These are phyloP conservation scores for Mucor racemosus DNA, from an alignment of 371 early-diverging fungal genomes.

Conservation along the genomic window DNA sequence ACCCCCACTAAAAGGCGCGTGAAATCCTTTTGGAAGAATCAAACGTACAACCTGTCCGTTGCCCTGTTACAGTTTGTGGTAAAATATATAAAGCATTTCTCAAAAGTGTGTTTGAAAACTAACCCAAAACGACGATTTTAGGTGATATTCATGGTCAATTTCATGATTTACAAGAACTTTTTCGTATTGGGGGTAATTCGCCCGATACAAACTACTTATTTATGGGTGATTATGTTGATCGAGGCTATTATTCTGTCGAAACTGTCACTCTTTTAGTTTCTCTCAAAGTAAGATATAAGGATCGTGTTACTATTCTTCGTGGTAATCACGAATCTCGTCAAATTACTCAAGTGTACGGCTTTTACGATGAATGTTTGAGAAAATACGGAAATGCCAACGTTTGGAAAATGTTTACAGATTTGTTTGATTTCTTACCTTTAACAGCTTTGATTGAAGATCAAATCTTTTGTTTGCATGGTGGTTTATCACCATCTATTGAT, in stretches of 20 bases:
- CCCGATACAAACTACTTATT: conserved; percentile 98
- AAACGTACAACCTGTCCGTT: conserved; percentile 93
- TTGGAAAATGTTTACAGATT: conserved; percentile 99
- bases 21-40: conserved; percentile 93
- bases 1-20: conserved; percentile 73
- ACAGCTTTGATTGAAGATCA: conserved; percentile 82
- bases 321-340: conserved; percentile 99
- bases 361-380: conserved; percentile 91
- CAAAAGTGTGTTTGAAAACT: too few relatives aligned
- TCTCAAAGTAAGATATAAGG: conserved; percentile 96
- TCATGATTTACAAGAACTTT: conserved; percentile 97
- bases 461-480: conserved; percentile 99
- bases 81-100: conserved; percentile 1
- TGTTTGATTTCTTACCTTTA: conserved; percentile 98
- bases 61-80: conserved; percentile 98
- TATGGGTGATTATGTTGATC: conserved; percentile 99
- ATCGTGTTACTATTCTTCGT: conserved; percentile 95
- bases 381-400: conserved; percentile 98
- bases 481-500: conserved; percentile 96
- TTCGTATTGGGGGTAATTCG: conserved; percentile 97
- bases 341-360: conserved; percentile 99
- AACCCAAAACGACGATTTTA: conserved; percentile 20
- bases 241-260: conserved; percentile 99
- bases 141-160: conserved; percentile 99
- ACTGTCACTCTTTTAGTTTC: conserved; percentile 94